phyloP scores from a whole-genome alignment of 306 rosid species.

The Sindora glabra region DNA sequence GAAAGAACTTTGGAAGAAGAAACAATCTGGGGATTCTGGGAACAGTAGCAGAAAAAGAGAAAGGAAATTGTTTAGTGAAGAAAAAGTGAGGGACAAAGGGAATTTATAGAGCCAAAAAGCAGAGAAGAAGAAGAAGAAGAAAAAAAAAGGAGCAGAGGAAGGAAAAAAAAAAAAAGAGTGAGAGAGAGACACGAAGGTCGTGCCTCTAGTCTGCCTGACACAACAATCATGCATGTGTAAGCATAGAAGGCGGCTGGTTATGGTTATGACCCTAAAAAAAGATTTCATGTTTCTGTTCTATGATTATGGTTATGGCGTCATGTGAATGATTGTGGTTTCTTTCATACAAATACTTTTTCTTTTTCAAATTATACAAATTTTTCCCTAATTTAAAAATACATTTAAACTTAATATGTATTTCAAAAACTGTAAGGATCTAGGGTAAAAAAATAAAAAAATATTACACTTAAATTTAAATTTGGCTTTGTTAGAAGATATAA shows the following conservation, averaged over 20 bases:
- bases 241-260: constrained; percentile 99
- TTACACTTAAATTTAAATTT: too few species aligned
- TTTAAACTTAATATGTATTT: too few species aligned
- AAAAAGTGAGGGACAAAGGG: constrained; percentile 53
- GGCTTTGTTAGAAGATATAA: too few species aligned
- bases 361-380: background rate
- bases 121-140: constrained; percentile 18
- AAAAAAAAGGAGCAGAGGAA: constrained; percentile 14
- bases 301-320: constrained; percentile 67
- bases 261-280: constrained; percentile 70
- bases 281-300: constrained; percentile 40
- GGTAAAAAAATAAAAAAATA: too few species aligned
- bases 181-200: constrained; percentile 18
- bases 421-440: too few species aligned
- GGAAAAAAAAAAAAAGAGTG: background rate
- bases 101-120: constrained; percentile 52
- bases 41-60: constrained; percentile 7
- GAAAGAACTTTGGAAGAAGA: constrained; percentile 30
- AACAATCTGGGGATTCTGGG: constrained; percentile 18
- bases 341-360: background rate
- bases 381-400: too few species aligned
- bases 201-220: constrained; percentile 75
- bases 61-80: constrained; percentile 4
- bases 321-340: constrained; percentile 50
- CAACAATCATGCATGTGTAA: constrained; percentile 95